phyloP scores from a whole-genome alignment of 306 rosid genomes.

The Castanospermum australe region DNA sequence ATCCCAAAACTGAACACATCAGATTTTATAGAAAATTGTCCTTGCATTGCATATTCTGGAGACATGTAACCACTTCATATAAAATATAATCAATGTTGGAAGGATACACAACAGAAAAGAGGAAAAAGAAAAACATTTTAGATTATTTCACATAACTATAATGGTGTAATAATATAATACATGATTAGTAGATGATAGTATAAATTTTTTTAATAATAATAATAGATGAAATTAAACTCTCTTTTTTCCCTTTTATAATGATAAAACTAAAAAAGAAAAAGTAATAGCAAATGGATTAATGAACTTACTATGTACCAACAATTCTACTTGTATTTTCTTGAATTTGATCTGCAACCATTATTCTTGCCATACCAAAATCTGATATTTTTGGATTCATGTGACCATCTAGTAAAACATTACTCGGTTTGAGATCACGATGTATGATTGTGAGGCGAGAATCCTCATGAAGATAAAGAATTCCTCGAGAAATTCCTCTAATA shows the following conservation, averaged over 20 bases:
- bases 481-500: not conserved
- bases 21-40: slow-evolving; percentile 5
- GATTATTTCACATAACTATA: too few species aligned
- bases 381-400: slow-evolving; percentile 1
- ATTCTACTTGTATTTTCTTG: not conserved
- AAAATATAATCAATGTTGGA: not conserved
- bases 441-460: slow-evolving; percentile 17
- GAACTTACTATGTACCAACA: slow-evolving; percentile 23
- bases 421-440: slow-evolving; percentile 20
- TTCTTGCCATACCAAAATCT: slow-evolving; percentile 19
- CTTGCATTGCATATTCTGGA: not conserved
- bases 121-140: too few species aligned
- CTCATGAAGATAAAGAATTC: slow-evolving; percentile 5
- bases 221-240: too few species aligned
- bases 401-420: not conserved
- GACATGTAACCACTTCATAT: not conserved
- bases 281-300: too few species aligned
- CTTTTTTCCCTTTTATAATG: too few species aligned
- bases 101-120: too few species aligned
- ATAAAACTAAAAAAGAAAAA: too few species aligned
- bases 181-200: too few species aligned
- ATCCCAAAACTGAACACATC: not conserved
- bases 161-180: too few species aligned
- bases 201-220: too few species aligned
- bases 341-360: not conserved